These are phyloP conservation scores for Rosa chinensis DNA, from an alignment of 306 rosid species.

Conservation along the genomic window DNA sequence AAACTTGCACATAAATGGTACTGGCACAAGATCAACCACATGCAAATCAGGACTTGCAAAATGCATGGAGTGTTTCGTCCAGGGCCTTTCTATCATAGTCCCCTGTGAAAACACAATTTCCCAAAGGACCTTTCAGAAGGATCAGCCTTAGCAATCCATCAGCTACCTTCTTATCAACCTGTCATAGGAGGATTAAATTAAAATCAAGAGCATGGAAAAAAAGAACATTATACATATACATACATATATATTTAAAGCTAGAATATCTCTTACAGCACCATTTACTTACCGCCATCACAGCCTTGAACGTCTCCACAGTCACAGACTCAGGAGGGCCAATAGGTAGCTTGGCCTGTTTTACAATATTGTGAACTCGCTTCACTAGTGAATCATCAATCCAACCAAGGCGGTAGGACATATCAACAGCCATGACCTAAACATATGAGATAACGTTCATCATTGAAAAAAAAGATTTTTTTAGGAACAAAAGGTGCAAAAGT, in stretches of 20 bases:
- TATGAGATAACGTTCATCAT: constrained; percentile 28
- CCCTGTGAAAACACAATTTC: constrained; percentile 84
- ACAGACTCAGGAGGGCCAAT: constrained; percentile 61
- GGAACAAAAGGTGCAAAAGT: constrained; percentile 10
- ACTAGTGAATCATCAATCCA: constrained; percentile 91
- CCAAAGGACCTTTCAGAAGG: constrained; percentile 87
- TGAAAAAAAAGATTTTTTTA: background rate
- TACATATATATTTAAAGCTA: background rate
- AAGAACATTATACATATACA: background rate
- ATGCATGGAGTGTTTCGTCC: constrained; percentile 75
- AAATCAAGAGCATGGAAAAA: constrained; percentile 8
- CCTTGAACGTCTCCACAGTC: constrained; percentile 85
- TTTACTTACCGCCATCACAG: constrained; percentile 84
- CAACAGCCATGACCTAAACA: constrained; percentile 89
- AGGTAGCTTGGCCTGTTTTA: constrained; percentile 71
- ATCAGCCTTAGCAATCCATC: constrained; percentile 87
- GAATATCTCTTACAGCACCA: constrained; percentile 1
- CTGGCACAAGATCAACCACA: constrained; percentile 22
- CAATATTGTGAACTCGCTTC: constrained; percentile 64
- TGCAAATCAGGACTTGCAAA: constrained; percentile 59
- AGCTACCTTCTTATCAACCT: constrained; percentile 97
- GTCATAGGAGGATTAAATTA: constrained; percentile 33
- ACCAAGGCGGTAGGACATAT: constrained; percentile 91
- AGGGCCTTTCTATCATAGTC: constrained; percentile 84
- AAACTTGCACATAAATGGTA: constrained; percentile 23